Conservation (phyloP, 1,284 basidiomycete genomes). For the Ceratobasidium papillatum region DNA sequence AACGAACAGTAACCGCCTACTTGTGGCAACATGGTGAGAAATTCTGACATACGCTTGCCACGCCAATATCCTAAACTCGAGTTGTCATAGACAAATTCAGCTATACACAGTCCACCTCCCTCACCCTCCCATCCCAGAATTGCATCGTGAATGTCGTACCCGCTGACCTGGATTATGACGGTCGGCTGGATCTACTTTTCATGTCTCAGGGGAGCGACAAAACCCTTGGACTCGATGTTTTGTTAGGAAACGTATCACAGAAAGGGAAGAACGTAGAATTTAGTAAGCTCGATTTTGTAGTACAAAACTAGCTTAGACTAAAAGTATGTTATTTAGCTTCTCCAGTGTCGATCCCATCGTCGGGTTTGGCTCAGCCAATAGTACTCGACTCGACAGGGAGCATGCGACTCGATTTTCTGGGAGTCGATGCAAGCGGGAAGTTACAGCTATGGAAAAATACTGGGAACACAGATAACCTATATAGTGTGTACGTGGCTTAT, state of each 20-base stretch:
- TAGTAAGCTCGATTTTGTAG: not conserved
- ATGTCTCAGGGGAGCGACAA: slow-evolving; percentile 65
- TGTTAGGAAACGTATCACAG: slow-evolving; percentile 68
- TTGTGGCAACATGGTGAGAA: slow-evolving; percentile 84
- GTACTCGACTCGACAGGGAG: slow-evolving; percentile 87
- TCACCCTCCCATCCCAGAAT: slow-evolving; percentile 48
- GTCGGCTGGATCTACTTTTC: slow-evolving; percentile 87
- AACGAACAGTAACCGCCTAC: slow-evolving; percentile 76
- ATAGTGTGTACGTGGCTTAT: slow-evolving; percentile 6
- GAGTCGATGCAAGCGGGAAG: slow-evolving; percentile 60
- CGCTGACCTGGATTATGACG: slow-evolving; percentile 92
- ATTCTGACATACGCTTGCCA: not conserved
- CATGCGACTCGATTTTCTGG: slow-evolving; percentile 89
- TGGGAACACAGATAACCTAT: slow-evolving; percentile 50
- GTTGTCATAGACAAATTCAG: slow-evolving; percentile 63
- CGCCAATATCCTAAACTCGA: not conserved
- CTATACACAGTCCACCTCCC: slow-evolving; percentile 63
- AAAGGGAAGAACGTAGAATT: slow-evolving; percentile 67
- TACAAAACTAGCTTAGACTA: not conserved
- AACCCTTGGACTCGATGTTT: slow-evolving; percentile 69
- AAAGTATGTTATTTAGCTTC: slow-evolving; percentile 47
- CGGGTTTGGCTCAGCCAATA: slow-evolving; percentile 81
- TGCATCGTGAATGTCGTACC: slow-evolving; percentile 78
- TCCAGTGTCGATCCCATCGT: slow-evolving; percentile 66
- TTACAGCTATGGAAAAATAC: slow-evolving; percentile 76